A percentile compares a stretch with the other conserved stretches of the same genome.
Conservation (phyloP, 164 flowering plant species). For the Cinnamomum micranthum region DNA sequence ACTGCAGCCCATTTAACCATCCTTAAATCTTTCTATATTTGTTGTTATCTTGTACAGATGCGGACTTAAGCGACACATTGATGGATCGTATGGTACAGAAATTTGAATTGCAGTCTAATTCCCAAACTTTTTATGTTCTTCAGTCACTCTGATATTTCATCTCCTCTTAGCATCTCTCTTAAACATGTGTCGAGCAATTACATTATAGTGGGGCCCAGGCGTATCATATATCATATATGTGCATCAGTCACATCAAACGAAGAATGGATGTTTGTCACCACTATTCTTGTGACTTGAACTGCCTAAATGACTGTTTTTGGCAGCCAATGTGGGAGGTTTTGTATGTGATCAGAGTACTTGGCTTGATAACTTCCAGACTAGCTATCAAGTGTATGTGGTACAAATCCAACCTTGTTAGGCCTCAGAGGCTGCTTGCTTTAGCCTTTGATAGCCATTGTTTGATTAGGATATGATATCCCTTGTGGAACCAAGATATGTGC, state of each 20-base stretch:
- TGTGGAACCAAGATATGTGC: background rate
- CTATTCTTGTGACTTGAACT: background rate
- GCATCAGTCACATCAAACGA: background rate
- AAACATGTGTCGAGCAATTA: background rate
- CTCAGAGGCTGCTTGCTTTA: too few species aligned
- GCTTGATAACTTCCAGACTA: too few species aligned
- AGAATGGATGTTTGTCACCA: background rate
- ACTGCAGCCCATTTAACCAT: background rate
- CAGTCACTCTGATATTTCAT: background rate
- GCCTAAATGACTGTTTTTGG: background rate
- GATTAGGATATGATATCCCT: too few species aligned
- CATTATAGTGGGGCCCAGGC: background rate
- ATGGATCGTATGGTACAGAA: constrained; percentile 95
- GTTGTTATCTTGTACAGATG: constrained; percentile 46
- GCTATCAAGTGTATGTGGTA: background rate
- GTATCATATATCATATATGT: background rate
- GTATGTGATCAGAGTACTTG: background rate
- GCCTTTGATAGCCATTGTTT: too few species aligned
- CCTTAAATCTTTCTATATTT: constrained; percentile 8
- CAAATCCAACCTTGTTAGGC: background rate
- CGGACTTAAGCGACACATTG: constrained; percentile 95
- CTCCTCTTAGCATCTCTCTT: background rate
- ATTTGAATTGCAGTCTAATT: background rate
- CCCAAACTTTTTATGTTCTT: background rate
- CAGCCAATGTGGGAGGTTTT: background rate